A percentile compares a stretch with the other conserved stretches of the same genome.
phyloP scores from a whole-genome alignment of 495 filamentous ascomycete species.

The Penicillium silybi region DNA sequence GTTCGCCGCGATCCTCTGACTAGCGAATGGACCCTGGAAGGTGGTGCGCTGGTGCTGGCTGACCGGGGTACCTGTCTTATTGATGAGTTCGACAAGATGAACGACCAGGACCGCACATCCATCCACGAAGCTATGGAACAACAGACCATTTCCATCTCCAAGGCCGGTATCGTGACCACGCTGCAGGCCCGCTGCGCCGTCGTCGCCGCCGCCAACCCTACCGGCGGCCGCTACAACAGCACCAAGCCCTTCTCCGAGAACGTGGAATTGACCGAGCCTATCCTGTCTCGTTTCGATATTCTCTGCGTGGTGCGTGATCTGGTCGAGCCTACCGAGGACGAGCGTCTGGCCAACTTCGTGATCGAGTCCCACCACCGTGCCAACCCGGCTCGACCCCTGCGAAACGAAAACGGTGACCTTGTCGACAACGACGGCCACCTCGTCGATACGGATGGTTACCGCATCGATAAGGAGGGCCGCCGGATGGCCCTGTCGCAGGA shows the following conservation, averaged over 20 bases:
- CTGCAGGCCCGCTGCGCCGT: constrained; percentile 97
- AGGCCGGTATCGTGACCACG: constrained; percentile 97
- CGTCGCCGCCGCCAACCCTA: constrained; percentile 94
- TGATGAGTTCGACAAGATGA: constrained; percentile 99
- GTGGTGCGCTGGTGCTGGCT: constrained; percentile 91
- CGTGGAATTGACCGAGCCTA: constrained; percentile 95
- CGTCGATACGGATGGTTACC: constrained; percentile 45
- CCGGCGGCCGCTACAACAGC: constrained; percentile 94
- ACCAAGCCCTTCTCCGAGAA: constrained; percentile 94
- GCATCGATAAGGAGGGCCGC: constrained; percentile 32
- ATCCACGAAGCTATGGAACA: constrained; percentile 99
- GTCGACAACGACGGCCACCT: constrained; percentile 59
- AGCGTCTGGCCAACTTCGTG: constrained; percentile 91
- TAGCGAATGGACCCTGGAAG: constrained; percentile 96
- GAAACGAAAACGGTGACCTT: constrained; percentile 50
- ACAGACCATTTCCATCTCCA: constrained; percentile 99
- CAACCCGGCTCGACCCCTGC: constrained; percentile 63
- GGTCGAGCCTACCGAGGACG: constrained; percentile 94
- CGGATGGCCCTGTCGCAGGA: constrained; percentile 35
- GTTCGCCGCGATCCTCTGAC: constrained; percentile 96
- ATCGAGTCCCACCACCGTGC: constrained; percentile 88
- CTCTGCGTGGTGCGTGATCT: constrained; percentile 95
- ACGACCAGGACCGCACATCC: constrained; percentile 95
- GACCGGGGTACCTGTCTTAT: constrained; percentile 96
- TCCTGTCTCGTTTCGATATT: constrained; percentile 97